Evolutionary conservation across 768 basidiomycete species (phyloP).

Genomic region (Lyophyllum semitale): DNA sequence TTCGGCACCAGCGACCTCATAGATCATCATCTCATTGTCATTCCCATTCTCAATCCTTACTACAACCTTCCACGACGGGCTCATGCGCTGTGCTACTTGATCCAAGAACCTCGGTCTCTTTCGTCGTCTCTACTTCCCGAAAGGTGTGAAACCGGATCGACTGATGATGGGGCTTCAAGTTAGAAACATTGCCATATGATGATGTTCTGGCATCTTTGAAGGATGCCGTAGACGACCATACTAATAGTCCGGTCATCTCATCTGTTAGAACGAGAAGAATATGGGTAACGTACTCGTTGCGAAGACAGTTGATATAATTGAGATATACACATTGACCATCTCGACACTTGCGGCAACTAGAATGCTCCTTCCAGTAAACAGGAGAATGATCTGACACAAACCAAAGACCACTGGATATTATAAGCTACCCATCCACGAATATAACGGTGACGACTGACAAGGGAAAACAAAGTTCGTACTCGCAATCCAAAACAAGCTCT

Average conservation of each 20-base stretch:
- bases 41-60: too few species aligned
- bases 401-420: background rate
- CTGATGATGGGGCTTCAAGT: background rate
- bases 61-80: too few species aligned
- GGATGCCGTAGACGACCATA: background rate
- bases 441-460: background rate
- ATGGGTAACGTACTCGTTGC: background rate
- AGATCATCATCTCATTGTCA: too few species aligned
- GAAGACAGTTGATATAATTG: constrained; percentile 1
- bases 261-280: background rate
- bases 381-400: background rate
- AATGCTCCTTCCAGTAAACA: background rate
- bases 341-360: background rate
- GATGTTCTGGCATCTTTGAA: background rate
- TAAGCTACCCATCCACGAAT: background rate
- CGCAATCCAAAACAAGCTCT: constrained; percentile 16
- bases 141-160: too few species aligned
- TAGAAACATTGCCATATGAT: background rate
- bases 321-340: constrained; percentile 1
- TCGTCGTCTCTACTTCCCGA: too few species aligned
- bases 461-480: constrained; percentile 16
- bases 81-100: too few species aligned
- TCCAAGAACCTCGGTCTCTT: too few species aligned
- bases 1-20: too few species aligned
- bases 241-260: background rate